Base-by-base conservation (phyloP, 768 basidiomycete genomes). In the Suillus fuscotomentosus region DNA sequence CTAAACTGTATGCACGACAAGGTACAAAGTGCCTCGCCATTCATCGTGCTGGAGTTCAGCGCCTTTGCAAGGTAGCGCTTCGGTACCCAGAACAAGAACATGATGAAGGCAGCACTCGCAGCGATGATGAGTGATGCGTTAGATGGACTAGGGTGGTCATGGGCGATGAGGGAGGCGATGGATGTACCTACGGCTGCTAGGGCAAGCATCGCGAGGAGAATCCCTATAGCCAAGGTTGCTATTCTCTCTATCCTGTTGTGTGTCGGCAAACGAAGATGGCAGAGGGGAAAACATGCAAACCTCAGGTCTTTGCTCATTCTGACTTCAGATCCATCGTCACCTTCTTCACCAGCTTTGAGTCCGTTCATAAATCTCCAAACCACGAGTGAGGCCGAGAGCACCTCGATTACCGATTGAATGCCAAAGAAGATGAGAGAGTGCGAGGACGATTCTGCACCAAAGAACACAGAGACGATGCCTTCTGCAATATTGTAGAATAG, bases 341-440 rank as follows among this genome's bases (percentile, higher is more conserved):
- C 63, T 65, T 79, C 77, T 50, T 81, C 75, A 14, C 76, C 76
- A 22, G 77, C 75, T 51, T 70, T 75, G 7, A 68, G 67, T 11
- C 76, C 71, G 17, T 73, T 63, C 38, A 76, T 48, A 63, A 83
- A 84, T 38, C 82, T 72, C 82, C 83, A 84, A 13, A 81, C 65
- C 31, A 83, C 83, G 15, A 83, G 72, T 54, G 71, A 36, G 4
- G 81, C 76, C 22, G 82, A 83, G 59, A 79, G 70, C 41, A 83
- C 82, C 64, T 83, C 83, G 45, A 83, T 79, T 4, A 69, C 80
- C 0, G 82, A 83, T 50, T 83, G 83, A 17, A 84, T 76, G 1
- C 83, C 82, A 55, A 80, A 84, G 71, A 83, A 83, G 34, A 83
- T 71, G 47, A 83, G 77, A 8, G 83, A 76, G 5, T 72, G 75